Percentiles rank a stretch among this genome's conserved stretches.
Conservation (phyloP, 2,329 filamentous ascomycete species). For the Epichloe gansuensis region DNA sequence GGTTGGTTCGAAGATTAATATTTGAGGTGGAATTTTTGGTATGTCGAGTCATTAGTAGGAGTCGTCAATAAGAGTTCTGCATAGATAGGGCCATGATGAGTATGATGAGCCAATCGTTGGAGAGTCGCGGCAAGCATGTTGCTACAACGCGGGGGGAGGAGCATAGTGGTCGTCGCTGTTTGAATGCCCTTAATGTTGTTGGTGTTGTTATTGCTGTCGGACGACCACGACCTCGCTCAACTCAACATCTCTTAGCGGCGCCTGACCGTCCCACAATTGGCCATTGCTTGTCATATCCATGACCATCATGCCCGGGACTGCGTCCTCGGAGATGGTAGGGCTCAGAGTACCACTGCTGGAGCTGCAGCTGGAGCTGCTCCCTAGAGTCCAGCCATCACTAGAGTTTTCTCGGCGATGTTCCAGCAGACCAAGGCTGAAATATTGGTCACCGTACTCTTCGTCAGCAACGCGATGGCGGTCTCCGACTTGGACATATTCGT, state of each 20-base stretch:
- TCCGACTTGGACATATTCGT: slow-evolving; percentile 83
- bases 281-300: slow-evolving; percentile 25
- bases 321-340: slow-evolving; percentile 34
- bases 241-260: slow-evolving; percentile 28
- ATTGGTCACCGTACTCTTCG: slow-evolving; percentile 34
- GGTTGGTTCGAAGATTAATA: slow-evolving; percentile 20
- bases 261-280: slow-evolving; percentile 25
- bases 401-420: slow-evolving; percentile 34
- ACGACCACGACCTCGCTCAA: slow-evolving; percentile 32
- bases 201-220: slow-evolving; percentile 16
- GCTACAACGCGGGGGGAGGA: not conserved
- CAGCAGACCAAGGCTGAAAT: slow-evolving; percentile 34
- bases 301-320: slow-evolving; percentile 20
- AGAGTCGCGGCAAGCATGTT: not conserved
- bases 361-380: slow-evolving; percentile 58
- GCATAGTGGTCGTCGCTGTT: not conserved
- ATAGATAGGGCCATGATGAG: slow-evolving; percentile 5
- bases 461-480: slow-evolving; percentile 36
- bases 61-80: slow-evolving; percentile 1
- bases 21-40: slow-evolving; percentile 3
- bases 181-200: not conserved
- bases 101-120: slow-evolving; percentile 2
- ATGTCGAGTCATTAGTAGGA: slow-evolving; percentile 15
- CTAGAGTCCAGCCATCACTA: slow-evolving; percentile 83
- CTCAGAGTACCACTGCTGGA: slow-evolving; percentile 37